Evolutionary conservation across 2,329 filamentous ascomycete genomes (phyloP), one percentile per base, ranked within the genome.

Genomic region (Colletotrichum eleusines): DNA sequence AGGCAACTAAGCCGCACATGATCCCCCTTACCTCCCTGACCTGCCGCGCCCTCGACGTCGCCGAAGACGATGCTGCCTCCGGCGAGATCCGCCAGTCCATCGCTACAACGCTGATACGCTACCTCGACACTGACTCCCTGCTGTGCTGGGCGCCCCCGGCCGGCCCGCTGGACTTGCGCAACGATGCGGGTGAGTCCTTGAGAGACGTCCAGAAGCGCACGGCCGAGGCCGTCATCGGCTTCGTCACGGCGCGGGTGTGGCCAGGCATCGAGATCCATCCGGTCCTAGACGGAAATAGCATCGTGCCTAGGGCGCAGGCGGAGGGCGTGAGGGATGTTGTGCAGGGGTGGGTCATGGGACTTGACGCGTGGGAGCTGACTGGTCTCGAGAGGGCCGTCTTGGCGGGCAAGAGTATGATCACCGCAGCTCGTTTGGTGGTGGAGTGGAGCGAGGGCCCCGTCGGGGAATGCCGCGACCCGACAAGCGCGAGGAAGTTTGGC

Each of bases 71-170:
- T 74, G 78, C 79, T 4, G 77, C 76, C 3, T 63, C 71, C 3
- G 87, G 60, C 84, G 89, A 85, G 31, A 85, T 92, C 46, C 87
- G 95, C 44, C 79, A 87, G 0, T 84, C 87, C 50, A 90, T 98
- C 57, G 83, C 92, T 20, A 85, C 84, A 23, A 91, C 89, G 73
- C 83, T 96, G 62, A 88, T 98, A 86, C 89, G 92, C 57, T 98
- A 98, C 80, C 87, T 99, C 33, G 91, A 94, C 76, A 98, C 96
- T 1, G 96, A 99, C 82, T 95, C 94, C 0, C 83, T 98, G 44
- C 89, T 99, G 1, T 98, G 95, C 87, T 97, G 94, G 93, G 94
- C 87, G 31, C 86, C 89, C 50, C 84, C 85, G 2, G 84, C 86
- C 1, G 81, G 84, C 44, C 81, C 89, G 50, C 80, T 84, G 38